Conservation (phyloP, 192 early-diverging fungal species). For the Coemansia sp. region DNA sequence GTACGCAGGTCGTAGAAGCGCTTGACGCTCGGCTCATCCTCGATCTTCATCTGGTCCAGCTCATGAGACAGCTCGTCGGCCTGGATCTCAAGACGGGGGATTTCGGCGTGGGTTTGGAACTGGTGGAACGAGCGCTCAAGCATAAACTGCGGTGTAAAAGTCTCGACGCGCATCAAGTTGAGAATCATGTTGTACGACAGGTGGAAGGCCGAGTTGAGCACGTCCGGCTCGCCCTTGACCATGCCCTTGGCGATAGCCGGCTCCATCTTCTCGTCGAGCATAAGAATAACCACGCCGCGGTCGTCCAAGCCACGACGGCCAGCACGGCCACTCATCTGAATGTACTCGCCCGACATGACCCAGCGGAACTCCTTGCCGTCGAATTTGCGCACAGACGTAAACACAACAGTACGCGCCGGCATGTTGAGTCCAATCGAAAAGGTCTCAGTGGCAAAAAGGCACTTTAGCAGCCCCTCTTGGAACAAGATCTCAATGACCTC, state of each 20-base stretch:
- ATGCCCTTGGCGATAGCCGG: slow-evolving; percentile 89
- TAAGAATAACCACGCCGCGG: slow-evolving; percentile 95
- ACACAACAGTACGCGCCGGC: slow-evolving; percentile 99
- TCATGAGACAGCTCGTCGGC: slow-evolving; percentile 55
- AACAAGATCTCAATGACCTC: slow-evolving; percentile 98
- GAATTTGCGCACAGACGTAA: slow-evolving; percentile 90
- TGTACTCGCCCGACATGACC: slow-evolving; percentile 94
- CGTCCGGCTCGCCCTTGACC: slow-evolving; percentile 84
- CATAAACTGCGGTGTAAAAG: slow-evolving; percentile 91
- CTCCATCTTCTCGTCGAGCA: slow-evolving; percentile 96
- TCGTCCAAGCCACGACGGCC: slow-evolving; percentile 97
- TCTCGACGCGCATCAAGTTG: slow-evolving; percentile 94
- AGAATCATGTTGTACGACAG: slow-evolving; percentile 97
- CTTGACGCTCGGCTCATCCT: slow-evolving; percentile 69
- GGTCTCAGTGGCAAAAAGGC: slow-evolving; percentile 98
- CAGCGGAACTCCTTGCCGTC: slow-evolving; percentile 88
- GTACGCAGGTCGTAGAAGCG: slow-evolving; percentile 77
- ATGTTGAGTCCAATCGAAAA: slow-evolving; percentile 99
- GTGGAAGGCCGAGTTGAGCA: slow-evolving; percentile 95
- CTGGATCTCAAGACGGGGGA: slow-evolving; percentile 71
- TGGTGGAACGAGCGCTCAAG: slow-evolving; percentile 90
- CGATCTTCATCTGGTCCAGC: slow-evolving; percentile 57
- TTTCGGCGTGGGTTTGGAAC: slow-evolving; percentile 83
- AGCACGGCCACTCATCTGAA: slow-evolving; percentile 99
- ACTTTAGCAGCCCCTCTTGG: slow-evolving; percentile 95